Evolutionary conservation across 2,329 filamentous ascomycete species (phyloP).

Genomic region (Aureobasidium sp.): DNA sequence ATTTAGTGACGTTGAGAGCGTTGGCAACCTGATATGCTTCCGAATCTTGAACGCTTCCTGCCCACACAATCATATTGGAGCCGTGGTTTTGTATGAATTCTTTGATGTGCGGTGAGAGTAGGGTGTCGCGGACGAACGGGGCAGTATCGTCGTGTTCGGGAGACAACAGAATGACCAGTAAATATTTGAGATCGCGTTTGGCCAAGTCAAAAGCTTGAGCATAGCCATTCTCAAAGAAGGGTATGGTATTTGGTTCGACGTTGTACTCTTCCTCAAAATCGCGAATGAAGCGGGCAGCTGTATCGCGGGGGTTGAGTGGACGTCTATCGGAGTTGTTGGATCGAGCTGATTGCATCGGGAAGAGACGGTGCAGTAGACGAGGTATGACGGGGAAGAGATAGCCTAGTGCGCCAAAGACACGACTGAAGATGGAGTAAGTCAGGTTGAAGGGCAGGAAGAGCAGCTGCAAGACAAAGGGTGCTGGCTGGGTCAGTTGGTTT

Average conservation of each 20-base stretch:
- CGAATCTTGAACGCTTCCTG: constrained; percentile 83
- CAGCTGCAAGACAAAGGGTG: constrained; percentile 69
- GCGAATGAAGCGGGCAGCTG: constrained; percentile 77
- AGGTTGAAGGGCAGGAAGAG: constrained; percentile 76
- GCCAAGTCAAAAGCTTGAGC: constrained; percentile 85
- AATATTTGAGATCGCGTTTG: constrained; percentile 84
- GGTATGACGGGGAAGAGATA: constrained; percentile 78
- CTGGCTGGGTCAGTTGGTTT: constrained; percentile 57
- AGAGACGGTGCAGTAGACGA: constrained; percentile 46
- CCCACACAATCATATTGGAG: constrained; percentile 85
- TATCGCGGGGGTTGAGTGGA: constrained; percentile 76
- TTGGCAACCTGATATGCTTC: constrained; percentile 91
- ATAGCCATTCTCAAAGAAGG: constrained; percentile 82
- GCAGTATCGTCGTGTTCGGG: constrained; percentile 92
- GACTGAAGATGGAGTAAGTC: constrained; percentile 64
- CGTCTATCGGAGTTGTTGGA: constrained; percentile 58
- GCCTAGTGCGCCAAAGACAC: constrained; percentile 64
- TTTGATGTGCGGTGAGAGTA: constrained; percentile 68
- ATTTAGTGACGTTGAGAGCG: constrained; percentile 83
- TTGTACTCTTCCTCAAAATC: constrained; percentile 96
- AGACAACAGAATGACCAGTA: constrained; percentile 81
- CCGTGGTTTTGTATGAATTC: constrained; percentile 65
- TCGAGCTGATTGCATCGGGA: constrained; percentile 49
- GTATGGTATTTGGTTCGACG: constrained; percentile 50
- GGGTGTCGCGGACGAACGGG: constrained; percentile 71